These are phyloP conservation scores for Mycena sp. DNA, from an alignment of 1,284 basidiomycete genomes.

Conservation along the genomic window DNA sequence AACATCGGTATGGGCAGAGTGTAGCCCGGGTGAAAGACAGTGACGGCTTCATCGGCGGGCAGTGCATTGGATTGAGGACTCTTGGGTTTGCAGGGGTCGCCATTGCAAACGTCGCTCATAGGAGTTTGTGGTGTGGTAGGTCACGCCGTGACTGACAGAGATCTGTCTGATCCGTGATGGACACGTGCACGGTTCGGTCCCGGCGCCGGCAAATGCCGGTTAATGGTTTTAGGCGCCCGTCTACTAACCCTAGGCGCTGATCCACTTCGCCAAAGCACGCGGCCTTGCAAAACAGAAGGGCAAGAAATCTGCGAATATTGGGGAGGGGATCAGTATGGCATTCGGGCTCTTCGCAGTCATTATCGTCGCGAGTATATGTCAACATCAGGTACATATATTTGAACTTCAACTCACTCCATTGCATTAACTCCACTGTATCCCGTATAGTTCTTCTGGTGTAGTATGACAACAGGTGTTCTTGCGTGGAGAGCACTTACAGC, in stretches of 20 bases:
- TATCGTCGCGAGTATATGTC: conserved; percentile 63
- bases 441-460: conserved; percentile 86
- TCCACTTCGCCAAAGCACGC: conserved; percentile 70
- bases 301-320: conserved; percentile 56
- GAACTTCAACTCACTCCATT: conserved; percentile 1
- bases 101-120: too few species aligned
- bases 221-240: too few species aligned
- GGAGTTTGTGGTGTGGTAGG: too few species aligned
- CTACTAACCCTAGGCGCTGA: too few species aligned
- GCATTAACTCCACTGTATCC: not conserved
- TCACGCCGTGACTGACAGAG: too few species aligned
- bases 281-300: conserved; percentile 45
- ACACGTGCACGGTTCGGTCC: too few species aligned
- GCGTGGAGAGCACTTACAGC: conserved; percentile 77
- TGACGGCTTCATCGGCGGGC: too few species aligned
- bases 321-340: conserved; percentile 76
- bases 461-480: conserved; percentile 77
- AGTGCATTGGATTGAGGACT: too few species aligned
- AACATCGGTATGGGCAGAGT: not conserved
- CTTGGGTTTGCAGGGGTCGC: too few species aligned
- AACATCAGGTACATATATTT: conserved; percentile 75
- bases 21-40: not conserved
- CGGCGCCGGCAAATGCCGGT: too few species aligned
- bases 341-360: conserved; percentile 75
- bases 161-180: too few species aligned